Percentiles rank a stretch among this genome's conserved stretches.
phyloP scores from a whole-genome alignment of 1,284 basidiomycete species.

The Ceratobasidium theobromae region DNA sequence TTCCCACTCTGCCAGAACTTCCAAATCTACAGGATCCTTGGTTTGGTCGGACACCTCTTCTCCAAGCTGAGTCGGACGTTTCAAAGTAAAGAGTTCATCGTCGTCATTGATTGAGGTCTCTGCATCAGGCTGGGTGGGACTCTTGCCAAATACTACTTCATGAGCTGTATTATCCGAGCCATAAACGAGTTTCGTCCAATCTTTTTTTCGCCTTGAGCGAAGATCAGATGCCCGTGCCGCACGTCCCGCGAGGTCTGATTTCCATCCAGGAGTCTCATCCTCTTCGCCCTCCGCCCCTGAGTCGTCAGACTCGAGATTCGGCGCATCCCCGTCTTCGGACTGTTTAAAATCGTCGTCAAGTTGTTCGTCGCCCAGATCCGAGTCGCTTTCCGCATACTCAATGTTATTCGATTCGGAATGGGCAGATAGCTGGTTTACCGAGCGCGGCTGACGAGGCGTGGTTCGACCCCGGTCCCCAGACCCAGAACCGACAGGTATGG shows the following conservation, averaged over 20 bases:
- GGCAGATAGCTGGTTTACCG: constrained; percentile 40
- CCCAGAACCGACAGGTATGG: constrained; percentile 39
- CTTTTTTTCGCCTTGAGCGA: constrained; percentile 51
- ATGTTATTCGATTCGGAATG: constrained; percentile 48
- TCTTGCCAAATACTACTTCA: constrained; percentile 61
- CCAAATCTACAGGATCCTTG: constrained; percentile 57
- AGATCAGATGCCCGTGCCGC: constrained; percentile 57
- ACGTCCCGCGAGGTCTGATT: constrained; percentile 64
- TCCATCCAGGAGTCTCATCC: constrained; percentile 68
- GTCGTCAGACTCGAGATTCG: constrained; percentile 45
- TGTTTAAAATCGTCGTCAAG: constrained; percentile 51
- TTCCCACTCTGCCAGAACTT: constrained; percentile 73
- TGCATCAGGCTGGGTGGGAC: constrained; percentile 41
- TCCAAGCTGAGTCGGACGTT: constrained; percentile 40
- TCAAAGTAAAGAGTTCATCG: constrained; percentile 77
- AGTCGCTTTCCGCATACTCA: constrained; percentile 80
- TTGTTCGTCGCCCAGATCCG: constrained; percentile 59
- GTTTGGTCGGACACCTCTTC: constrained; percentile 70
- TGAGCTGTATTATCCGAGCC: constrained; percentile 67
- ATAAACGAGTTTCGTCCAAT: constrained; percentile 91
- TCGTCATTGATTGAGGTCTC: constrained; percentile 42
- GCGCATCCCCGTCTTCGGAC: constrained; percentile 45
- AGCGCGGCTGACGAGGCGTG: constrained; percentile 42
- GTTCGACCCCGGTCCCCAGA: constrained; percentile 37
- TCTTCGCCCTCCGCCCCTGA: constrained; percentile 47